Conservation (phyloP, 768 basidiomycete species). For the Mycena galopus region DNA sequence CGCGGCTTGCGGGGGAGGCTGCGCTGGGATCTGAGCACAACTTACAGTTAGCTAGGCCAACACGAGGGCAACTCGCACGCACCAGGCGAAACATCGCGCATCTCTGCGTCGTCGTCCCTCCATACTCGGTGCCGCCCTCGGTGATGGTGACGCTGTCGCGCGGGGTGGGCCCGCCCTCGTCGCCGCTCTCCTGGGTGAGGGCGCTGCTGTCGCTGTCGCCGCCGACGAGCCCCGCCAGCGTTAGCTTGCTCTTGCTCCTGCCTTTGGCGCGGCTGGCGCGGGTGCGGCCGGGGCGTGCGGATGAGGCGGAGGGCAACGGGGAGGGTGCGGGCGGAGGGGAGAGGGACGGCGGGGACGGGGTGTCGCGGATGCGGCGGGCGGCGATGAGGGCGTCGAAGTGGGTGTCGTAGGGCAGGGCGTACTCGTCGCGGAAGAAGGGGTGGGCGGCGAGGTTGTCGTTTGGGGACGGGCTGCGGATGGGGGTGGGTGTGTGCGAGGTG, state of each 20-base stretch:
- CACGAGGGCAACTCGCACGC: constrained; percentile 35
- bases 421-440: constrained; percentile 83
- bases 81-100: constrained; percentile 73
- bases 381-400: constrained; percentile 71
- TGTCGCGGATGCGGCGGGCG: constrained; percentile 71
- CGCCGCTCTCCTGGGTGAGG: constrained; percentile 85
- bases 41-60: neutral
- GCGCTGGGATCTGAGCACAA: constrained; percentile 9
- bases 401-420: constrained; percentile 70
- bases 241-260: constrained; percentile 66
- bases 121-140: constrained; percentile 77
- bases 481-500: constrained; percentile 59
- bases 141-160: constrained; percentile 80
- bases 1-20: constrained; percentile 14
- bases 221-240: constrained; percentile 80
- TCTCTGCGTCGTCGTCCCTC: constrained; percentile 74
- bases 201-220: constrained; percentile 91
- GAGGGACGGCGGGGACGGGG: constrained; percentile 76
- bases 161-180: constrained; percentile 74
- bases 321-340: constrained; percentile 49
- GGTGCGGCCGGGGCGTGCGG: no score
- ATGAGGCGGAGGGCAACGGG: constrained; percentile 48
- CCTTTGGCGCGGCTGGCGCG: constrained; percentile 49
- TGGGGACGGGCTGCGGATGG: constrained; percentile 75
- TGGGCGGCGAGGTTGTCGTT: constrained; percentile 76